Conservation (phyloP, 345 rosid genomes). For the Linum trigynum region DNA sequence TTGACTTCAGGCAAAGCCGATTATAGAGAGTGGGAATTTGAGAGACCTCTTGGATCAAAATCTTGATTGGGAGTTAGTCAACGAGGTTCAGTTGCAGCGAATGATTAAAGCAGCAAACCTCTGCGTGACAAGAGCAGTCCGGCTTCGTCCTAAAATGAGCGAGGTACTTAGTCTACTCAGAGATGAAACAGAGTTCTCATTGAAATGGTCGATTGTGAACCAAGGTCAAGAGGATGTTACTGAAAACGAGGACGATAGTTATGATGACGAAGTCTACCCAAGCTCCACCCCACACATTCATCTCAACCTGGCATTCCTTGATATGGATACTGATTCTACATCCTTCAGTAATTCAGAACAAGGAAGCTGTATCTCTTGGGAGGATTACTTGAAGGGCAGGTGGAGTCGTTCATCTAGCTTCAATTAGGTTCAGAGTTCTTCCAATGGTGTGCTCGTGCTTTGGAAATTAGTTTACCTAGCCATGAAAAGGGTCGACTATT, state of each 20-base stretch:
- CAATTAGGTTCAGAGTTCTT: conserved; percentile 18
- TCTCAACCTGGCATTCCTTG: conserved; percentile 61
- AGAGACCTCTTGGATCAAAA: conserved; percentile 56
- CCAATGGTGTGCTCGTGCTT: neutral
- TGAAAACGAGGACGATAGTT: conserved; percentile 31
- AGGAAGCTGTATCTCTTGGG: conserved; percentile 36
- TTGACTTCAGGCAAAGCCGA: conserved; percentile 62
- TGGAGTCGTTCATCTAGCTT: conserved; percentile 66
- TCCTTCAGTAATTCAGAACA: conserved; percentile 60
- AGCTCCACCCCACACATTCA: conserved; percentile 49
- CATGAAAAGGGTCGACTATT: neutral
- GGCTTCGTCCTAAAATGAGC: conserved; percentile 68
- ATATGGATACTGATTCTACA: conserved; percentile 47
- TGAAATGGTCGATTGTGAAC: conserved; percentile 15
- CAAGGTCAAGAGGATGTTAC: conserved; percentile 15
- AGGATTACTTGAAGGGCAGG: conserved; percentile 45
- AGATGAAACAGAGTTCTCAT: conserved; percentile 35
- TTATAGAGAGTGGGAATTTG: conserved; percentile 45
- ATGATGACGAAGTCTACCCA: conserved; percentile 83
- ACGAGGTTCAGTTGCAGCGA: conserved; percentile 51
- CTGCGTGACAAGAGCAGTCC: conserved; percentile 59
- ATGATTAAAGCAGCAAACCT: conserved; percentile 70
- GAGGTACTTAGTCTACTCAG: conserved; percentile 49
- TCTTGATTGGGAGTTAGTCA: conserved; percentile 31
- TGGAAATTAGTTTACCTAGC: neutral